Evolutionary conservation across 768 basidiomycete genomes (phyloP).

Genomic region (Boletus sp.): DNA sequence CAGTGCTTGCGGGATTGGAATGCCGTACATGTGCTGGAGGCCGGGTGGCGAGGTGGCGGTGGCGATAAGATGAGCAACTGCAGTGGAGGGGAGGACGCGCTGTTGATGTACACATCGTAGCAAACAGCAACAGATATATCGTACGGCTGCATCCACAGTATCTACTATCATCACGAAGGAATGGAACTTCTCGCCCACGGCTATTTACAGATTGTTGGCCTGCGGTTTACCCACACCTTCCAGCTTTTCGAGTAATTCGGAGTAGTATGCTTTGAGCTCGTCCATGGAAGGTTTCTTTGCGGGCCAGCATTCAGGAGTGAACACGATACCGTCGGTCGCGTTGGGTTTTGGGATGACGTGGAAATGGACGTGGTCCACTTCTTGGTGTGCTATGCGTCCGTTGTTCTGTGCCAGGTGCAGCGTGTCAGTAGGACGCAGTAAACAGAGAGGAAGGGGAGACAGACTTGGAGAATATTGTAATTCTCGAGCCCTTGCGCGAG

Average conservation of each 20-base stretch:
- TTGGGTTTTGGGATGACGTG: slow-evolving; percentile 92
- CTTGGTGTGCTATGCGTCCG: slow-evolving; percentile 59
- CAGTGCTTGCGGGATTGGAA: too few species aligned
- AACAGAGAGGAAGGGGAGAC: not conserved
- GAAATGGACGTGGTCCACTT: slow-evolving; percentile 87
- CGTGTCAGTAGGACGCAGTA: not conserved
- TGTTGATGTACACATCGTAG: too few species aligned
- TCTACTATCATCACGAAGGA: not conserved
- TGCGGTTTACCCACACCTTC: slow-evolving; percentile 18
- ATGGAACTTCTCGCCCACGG: not conserved
- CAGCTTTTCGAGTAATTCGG: slow-evolving; percentile 16
- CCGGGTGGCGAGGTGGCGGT: too few species aligned
- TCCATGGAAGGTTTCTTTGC: slow-evolving; percentile 16
- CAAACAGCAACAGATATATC: too few species aligned
- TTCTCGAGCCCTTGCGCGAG: slow-evolving; percentile 67
- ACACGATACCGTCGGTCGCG: slow-evolving; percentile 63
- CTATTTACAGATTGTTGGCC: not conserved
- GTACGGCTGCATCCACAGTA: not conserved
- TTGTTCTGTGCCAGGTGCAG: slow-evolving; percentile 50
- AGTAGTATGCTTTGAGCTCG: slow-evolving; percentile 22
- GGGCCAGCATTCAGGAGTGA: slow-evolving; percentile 56
- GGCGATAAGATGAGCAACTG: too few species aligned
- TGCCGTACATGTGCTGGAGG: too few species aligned
- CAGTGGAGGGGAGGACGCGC: too few species aligned
- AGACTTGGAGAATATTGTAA: slow-evolving; percentile 81